phyloP scores from a whole-genome alignment of 352 stramenopile species.

The Achlya hypogyna region DNA sequence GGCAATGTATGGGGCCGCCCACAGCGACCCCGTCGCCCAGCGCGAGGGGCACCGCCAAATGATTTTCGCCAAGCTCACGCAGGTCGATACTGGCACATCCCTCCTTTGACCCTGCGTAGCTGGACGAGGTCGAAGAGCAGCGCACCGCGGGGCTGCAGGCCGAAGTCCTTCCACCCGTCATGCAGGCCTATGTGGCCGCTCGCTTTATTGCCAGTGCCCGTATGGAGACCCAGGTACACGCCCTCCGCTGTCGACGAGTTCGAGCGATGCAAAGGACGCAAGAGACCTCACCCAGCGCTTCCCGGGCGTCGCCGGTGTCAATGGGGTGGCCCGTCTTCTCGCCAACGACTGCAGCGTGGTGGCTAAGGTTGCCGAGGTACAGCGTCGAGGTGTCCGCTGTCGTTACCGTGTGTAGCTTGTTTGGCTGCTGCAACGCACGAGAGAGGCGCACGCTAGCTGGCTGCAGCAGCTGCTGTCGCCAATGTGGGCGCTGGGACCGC shows the following conservation, averaged over 20 bases:
- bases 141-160: background rate
- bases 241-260: no score
- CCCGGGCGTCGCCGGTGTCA: background rate
- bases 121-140: background rate
- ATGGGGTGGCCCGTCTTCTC: background rate
- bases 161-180: background rate
- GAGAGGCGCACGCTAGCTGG: constrained; percentile 6
- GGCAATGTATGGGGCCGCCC: background rate
- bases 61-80: background rate
- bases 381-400: background rate
- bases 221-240: background rate
- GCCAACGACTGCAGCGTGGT: background rate
- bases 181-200: background rate
- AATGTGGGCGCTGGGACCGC: background rate
- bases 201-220: background rate
- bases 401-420: background rate
- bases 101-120: background rate
- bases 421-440: background rate
- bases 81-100: no score
- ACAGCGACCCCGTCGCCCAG: background rate
- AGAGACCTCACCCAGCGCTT: no score
- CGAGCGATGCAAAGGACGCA: no score
- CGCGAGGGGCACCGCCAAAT: background rate
- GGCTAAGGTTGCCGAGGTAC: background rate
- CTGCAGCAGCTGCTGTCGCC: background rate